phyloP scores from a whole-genome alignment of 768 basidiomycete genomes.

The Leccinellum albellum region DNA sequence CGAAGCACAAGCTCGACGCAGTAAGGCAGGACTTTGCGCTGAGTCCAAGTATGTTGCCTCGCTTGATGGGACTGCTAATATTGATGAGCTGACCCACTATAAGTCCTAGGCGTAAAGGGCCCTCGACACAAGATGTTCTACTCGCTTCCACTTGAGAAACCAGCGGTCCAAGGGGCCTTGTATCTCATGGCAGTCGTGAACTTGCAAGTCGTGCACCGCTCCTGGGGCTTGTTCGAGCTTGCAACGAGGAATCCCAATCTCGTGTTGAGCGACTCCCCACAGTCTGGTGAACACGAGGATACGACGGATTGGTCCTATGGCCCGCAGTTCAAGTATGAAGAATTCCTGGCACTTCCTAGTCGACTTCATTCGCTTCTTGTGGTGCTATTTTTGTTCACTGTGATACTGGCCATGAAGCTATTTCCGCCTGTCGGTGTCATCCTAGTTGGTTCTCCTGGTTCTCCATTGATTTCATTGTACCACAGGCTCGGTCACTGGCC shows the following conservation, averaged over 20 bases:
- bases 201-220: constrained; percentile 49
- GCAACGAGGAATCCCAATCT: constrained; percentile 19
- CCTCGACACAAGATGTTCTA: constrained; percentile 32
- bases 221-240: constrained; percentile 49
- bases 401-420: constrained; percentile 26
- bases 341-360: constrained; percentile 49
- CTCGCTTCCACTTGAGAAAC: constrained; percentile 33
- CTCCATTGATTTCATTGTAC: neutral
- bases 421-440: constrained; percentile 35
- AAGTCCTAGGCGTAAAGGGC: constrained; percentile 33
- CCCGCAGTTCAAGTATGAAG: constrained; percentile 69
- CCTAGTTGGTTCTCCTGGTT: neutral
- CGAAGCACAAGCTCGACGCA: constrained; percentile 27
- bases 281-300: constrained; percentile 19
- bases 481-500: constrained; percentile 50
- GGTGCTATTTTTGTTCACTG: constrained; percentile 30
- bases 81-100: neutral
- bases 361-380: constrained; percentile 39
- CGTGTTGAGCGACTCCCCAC: constrained; percentile 9
- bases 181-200: constrained; percentile 47
- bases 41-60: constrained; percentile 37
- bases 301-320: constrained; percentile 49
- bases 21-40: constrained; percentile 37
- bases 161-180: constrained; percentile 35
- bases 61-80: neutral